Conservation (phyloP, 495 filamentous ascomycete species). For the Hypoxylon fuscum region DNA sequence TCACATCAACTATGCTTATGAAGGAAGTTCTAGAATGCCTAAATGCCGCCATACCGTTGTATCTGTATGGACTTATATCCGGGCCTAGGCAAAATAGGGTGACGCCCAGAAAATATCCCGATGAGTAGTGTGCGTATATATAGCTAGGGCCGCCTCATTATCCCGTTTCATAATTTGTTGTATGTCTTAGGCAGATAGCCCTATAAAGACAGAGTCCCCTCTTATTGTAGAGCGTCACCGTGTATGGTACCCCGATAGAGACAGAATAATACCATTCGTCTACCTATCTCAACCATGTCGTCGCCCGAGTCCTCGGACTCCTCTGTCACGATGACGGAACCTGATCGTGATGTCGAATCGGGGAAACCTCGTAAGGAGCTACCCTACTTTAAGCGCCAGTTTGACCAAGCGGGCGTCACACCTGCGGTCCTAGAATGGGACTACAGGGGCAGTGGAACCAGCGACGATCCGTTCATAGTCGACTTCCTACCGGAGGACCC, state of each 20-base stretch:
- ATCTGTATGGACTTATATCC: neutral
- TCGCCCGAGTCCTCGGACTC: constrained; percentile 35
- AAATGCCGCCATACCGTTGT: neutral
- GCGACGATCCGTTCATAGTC: constrained; percentile 77
- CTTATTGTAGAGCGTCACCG: neutral
- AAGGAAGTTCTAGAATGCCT: neutral
- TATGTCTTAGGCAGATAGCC: neutral
- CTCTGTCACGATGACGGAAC: constrained; percentile 31
- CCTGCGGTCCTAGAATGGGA: constrained; percentile 62
- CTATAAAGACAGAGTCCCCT: neutral
- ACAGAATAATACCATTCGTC: neutral
- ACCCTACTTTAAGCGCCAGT: constrained; percentile 38
- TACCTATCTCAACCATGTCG: constrained; percentile 13
- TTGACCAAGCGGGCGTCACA: constrained; percentile 52
- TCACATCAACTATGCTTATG: neutral
- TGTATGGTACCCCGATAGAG: neutral
- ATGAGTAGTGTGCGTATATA: neutral
- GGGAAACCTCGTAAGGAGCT: constrained; percentile 21
- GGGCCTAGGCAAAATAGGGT: neutral
- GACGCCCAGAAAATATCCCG: neutral
- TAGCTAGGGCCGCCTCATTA: too few species aligned
- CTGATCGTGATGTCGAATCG: constrained; percentile 28
- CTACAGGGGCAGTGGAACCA: constrained; percentile 76
- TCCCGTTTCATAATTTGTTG: neutral
- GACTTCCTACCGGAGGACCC: constrained; percentile 77